Conservation (phyloP, 192 early-diverging fungal species). For the Dissophora globulifera region DNA sequence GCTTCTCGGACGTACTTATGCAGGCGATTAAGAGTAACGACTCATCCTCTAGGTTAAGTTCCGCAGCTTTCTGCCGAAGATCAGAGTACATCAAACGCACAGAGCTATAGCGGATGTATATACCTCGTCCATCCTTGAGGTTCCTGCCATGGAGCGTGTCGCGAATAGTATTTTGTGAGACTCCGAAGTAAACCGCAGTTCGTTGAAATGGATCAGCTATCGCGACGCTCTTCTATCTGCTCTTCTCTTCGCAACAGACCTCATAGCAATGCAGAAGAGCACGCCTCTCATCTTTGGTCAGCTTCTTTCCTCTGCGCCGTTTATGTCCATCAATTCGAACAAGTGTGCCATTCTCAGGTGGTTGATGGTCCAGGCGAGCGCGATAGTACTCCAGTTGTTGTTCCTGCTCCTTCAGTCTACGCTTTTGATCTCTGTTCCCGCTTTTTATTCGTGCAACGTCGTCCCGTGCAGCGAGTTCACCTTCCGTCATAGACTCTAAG, state of each 20-base stretch:
- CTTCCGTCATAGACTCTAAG: no score
- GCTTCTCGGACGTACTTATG: not conserved
- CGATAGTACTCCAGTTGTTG: not conserved
- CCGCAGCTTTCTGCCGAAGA: not conserved
- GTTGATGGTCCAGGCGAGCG: not conserved
- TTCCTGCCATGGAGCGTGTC: not conserved
- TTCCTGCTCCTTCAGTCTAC: not conserved
- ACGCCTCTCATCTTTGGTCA: conserved; percentile 7
- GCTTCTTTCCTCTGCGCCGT: conserved; percentile 9
- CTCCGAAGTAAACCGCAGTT: conserved; percentile 13
- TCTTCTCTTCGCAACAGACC: conserved; percentile 3
- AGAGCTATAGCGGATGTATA: not conserved
- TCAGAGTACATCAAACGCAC: not conserved
- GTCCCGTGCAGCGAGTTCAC: no score
- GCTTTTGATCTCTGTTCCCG: not conserved
- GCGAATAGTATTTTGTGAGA: conserved; percentile 10
- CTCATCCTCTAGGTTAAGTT: not conserved
- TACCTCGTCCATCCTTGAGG: conserved; percentile 2
- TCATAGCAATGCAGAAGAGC: conserved; percentile 12
- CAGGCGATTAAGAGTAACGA: conserved; percentile 4
- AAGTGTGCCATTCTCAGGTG: not conserved
- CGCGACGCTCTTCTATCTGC: not conserved
- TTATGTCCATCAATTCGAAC: conserved; percentile 1
- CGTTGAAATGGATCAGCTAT: conserved; percentile 6
- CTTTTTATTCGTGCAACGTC: not conserved